phyloP scores from a whole-genome alignment of 257 asterid genomes.

The Craterostigma plantagineum region DNA sequence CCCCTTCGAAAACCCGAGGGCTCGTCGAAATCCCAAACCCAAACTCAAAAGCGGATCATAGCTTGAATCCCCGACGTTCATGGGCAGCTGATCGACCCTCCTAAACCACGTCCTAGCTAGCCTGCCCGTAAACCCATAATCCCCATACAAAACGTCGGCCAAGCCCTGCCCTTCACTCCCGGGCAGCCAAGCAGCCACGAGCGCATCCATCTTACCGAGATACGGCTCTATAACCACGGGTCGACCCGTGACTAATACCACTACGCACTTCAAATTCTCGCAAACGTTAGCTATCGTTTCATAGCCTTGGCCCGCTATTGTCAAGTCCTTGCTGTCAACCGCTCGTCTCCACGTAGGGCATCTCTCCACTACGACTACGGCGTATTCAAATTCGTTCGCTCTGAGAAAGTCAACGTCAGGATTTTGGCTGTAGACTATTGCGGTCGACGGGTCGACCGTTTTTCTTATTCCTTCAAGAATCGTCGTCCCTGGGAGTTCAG shows the following conservation, averaged over 20 bases:
- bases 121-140: conserved; percentile 32
- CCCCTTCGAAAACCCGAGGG: conserved; percentile 7
- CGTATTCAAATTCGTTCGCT: conserved; percentile 28
- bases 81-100: conserved; percentile 42
- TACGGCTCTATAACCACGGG: conserved; percentile 36
- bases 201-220: conserved; percentile 25
- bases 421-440: conserved; percentile 22
- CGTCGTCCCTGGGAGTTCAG: conserved; percentile 24
- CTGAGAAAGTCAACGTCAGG: conserved; percentile 17
- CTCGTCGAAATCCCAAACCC: conserved; percentile 32
- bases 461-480: conserved; percentile 23
- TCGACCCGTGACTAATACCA: conserved; percentile 35
- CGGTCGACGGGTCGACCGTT: conserved; percentile 20
- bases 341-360: conserved; percentile 29
- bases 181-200: conserved; percentile 52
- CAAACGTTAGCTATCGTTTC: conserved; percentile 26
- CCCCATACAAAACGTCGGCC: conserved; percentile 38
- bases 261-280: conserved; percentile 21
- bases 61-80: conserved; percentile 34
- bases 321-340: conserved; percentile 33
- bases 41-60: conserved; percentile 46
- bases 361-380: conserved; percentile 40
- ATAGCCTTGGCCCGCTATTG: conserved; percentile 22
- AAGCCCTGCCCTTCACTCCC: conserved; percentile 53
- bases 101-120: conserved; percentile 42